Percentiles rank a stretch among this genome's conserved stretches.
Evolutionary conservation across 352 stramenopile species (phyloP).

Genomic region (Globisporangium yorkense): DNA sequence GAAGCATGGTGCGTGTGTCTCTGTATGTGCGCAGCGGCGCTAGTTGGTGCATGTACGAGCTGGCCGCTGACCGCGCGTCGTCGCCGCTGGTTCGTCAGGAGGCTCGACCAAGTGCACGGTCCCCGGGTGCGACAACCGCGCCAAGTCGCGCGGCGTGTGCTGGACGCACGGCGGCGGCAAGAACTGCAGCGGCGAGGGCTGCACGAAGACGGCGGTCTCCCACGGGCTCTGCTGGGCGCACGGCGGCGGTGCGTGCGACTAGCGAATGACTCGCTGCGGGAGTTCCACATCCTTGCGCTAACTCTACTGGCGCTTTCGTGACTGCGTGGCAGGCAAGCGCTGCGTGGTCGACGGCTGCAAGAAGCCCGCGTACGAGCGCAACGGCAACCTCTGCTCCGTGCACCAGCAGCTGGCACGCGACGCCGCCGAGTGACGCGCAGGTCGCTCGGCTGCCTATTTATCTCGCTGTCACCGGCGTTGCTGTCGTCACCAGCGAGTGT

Average conservation of each 20-base stretch:
- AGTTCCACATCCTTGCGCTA: not conserved
- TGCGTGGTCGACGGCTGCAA: slow-evolving; percentile 38
- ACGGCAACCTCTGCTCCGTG: slow-evolving; percentile 34
- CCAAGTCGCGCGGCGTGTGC: slow-evolving; percentile 73
- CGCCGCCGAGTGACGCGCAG: not conserved
- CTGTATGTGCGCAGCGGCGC: not conserved
- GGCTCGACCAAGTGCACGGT: slow-evolving; percentile 70
- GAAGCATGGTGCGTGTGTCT: slow-evolving; percentile 49
- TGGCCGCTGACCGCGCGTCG: not conserved
- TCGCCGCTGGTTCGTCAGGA: slow-evolving; percentile 16
- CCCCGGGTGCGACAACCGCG: slow-evolving; percentile 52
- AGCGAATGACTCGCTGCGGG: not conserved
- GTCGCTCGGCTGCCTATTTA: not conserved
- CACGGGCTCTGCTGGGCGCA: slow-evolving; percentile 78
- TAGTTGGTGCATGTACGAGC: not conserved
- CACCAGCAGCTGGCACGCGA: slow-evolving; percentile 16
- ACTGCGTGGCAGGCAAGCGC: slow-evolving; percentile 31
- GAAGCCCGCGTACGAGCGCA: slow-evolving; percentile 44
- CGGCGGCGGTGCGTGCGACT: slow-evolving; percentile 42
- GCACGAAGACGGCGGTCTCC: slow-evolving; percentile 70
- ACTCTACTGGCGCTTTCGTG: not conserved
- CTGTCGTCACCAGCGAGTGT: not conserved
- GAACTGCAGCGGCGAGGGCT: slow-evolving; percentile 58
- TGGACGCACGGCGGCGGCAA: slow-evolving; percentile 75
- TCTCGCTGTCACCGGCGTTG: not conserved